phyloP scores from a whole-genome alignment of 352 stramenopile genomes.

The Phytophthora rubi region DNA sequence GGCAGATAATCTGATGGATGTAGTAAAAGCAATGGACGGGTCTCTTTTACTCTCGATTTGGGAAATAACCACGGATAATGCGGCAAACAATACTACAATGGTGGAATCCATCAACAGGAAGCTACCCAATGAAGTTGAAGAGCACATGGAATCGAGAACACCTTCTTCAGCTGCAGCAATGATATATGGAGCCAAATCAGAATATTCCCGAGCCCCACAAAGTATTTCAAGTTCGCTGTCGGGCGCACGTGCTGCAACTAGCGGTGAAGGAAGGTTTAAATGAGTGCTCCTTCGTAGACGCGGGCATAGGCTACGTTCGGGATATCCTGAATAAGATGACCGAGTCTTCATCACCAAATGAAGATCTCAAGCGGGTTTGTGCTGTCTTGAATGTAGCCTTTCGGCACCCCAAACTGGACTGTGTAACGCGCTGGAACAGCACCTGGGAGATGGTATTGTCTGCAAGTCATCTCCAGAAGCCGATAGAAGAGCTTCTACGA shows the following conservation, averaged over 20 bases:
- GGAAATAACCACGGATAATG: background rate
- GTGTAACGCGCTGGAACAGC: constrained; percentile 19
- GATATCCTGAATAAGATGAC: constrained; percentile 17
- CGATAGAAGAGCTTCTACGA: constrained; percentile 7
- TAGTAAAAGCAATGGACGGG: background rate
- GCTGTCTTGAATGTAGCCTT: constrained; percentile 3
- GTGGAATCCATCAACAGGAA: background rate
- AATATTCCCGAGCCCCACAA: background rate
- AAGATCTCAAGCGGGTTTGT: constrained; percentile 7
- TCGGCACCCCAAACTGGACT: constrained; percentile 4
- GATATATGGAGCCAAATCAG: background rate
- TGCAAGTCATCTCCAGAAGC: background rate
- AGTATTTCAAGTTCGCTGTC: constrained; percentile 17
- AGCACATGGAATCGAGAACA: background rate
- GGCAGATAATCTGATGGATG: too few relatives aligned
- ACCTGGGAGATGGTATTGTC: constrained; percentile 13
- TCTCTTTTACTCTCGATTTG: background rate
- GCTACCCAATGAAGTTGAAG: background rate
- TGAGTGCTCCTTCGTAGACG: constrained; percentile 7
- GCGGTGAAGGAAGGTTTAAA: constrained; percentile 16
- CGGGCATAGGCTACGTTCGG: constrained; percentile 1
- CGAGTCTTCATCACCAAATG: background rate
- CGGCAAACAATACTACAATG: constrained; percentile 7
- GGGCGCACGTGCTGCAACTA: constrained; percentile 19
- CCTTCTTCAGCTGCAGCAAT: constrained; percentile 2